Evolutionary conservation across 352 stramenopile species (phyloP), one percentile per base, ranked within the genome.

Genomic region (Pythium folliculosum): DNA sequence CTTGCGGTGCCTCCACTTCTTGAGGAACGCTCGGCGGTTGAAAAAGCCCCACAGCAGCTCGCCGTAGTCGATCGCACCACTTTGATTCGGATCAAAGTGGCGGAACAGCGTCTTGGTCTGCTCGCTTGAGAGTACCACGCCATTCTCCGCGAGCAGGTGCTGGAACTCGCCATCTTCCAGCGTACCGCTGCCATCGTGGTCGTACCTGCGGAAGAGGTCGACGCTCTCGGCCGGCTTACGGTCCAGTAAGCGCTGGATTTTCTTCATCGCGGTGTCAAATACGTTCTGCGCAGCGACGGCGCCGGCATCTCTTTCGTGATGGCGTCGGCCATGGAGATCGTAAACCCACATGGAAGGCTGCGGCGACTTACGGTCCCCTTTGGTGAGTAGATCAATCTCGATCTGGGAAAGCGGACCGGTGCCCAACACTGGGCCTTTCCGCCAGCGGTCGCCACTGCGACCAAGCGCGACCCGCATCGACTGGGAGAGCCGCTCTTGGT

Each of bases 1-100:
- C 22, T 81, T 85, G 22, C 73, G 68, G 19, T 73, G 64, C 21
- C 71, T 40, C 84, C 84, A 92, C 37, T 73, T 68, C 51, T 90
- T 89, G 4, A 87, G 49, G 51, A 91, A 91, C 19, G 73, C 71
- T n/a, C 75, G 64, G 8, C 71, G 73, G 37, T 90, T 81, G 68
- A 91, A 89, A 60, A 89, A 86, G 13, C 73, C 69, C 82, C 81
- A 90, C 1, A 92, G 66, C 32, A 92, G 61, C 58, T 90, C 79
- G 3, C 57, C 71, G 52, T 89, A 90, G 69, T 86, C 72, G 50
- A 91, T 75, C 12, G 74, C 76, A 0, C 78, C 80, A 45, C 70
- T 89, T n/a, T 59, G 7, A 57, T 84, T 77, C 10, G 66, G 48
- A 37, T 88, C 80, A 59, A 90, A 88, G 14, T 77, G 75, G 13